A percentile compares a stretch with the other conserved stretches of the same genome.
These are phyloP conservation scores for Boechera divaricarpa DNA, from an alignment of 345 rosid species.

Conservation along the genomic window DNA sequence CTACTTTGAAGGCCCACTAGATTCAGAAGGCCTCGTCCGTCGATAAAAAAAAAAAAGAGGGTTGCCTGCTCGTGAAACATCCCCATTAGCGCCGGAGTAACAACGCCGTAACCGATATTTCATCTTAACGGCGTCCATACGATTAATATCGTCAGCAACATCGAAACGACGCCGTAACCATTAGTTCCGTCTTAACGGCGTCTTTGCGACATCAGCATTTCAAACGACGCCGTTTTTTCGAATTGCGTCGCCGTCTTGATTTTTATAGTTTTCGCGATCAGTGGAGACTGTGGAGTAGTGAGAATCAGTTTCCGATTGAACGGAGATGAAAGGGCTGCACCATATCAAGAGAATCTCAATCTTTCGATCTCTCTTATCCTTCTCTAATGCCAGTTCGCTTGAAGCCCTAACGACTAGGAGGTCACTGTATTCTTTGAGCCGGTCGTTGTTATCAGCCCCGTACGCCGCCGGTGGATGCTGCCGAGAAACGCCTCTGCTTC, in stretches of 20 bases:
- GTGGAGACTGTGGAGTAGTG: neutral
- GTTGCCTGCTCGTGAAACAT: neutral
- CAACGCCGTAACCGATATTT: neutral
- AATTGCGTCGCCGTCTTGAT: too few relatives aligned
- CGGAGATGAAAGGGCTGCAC: slow-evolving; percentile 45
- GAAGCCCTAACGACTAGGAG: slow-evolving; percentile 18
- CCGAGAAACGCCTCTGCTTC: slow-evolving; percentile 30
- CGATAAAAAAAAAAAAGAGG: neutral
- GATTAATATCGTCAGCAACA: neutral
- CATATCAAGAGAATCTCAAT: slow-evolving; percentile 38
- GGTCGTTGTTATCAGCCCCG: slow-evolving; percentile 24
- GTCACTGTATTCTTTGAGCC: slow-evolving; percentile 36
- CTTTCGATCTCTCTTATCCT: slow-evolving; percentile 44
- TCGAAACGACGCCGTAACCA: neutral
- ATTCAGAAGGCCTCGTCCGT: neutral
- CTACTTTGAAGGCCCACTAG: neutral
- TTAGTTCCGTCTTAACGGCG: slow-evolving; percentile 14
- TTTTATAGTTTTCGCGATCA: neutral
- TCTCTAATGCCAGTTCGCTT: neutral
- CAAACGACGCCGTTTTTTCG: neutral
- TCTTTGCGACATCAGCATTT: neutral
- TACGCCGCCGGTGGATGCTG: slow-evolving; percentile 14
- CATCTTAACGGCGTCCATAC: neutral
- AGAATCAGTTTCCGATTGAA: slow-evolving; percentile 9
- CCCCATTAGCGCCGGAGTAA: neutral